Base-by-base conservation (phyloP, 441 rosid genomes). In the Pelargonium cotyledonis region DNA sequence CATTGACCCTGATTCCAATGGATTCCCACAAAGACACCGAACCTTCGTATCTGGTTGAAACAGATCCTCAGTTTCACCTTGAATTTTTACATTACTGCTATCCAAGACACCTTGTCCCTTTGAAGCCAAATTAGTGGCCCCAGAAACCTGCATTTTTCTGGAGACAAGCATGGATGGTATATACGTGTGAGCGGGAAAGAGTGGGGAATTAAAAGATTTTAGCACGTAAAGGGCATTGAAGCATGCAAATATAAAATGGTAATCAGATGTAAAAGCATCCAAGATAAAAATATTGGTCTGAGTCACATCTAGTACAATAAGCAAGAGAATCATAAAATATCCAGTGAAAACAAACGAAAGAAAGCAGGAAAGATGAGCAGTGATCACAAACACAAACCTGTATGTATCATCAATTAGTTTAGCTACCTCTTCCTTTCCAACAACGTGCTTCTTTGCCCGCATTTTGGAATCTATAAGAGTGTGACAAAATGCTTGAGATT, bases 141-240 rank as follows among this genome's bases (percentile, higher is more conserved):
- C 97, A 67, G 96, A 83, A 51, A 84, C 89, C 85, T 89, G 97
- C 96, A 89, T 88, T 83, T 95, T 95, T 77, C 98, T 95, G 84
- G 63, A 70, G 10, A 76, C 8, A 70, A 71, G 58, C 68, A 41
- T 40, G 43, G 43, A 40, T 40, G 43, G 6, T 40, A 40, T 40
- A 40, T 8, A 40, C 10, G 43, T 51, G 68, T 64, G 69, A 75
- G 77, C 1, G 1, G 10, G 43, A 6, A 55, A 62, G 60, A 60
- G 55, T 38, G 69, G 55, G 43, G 10, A 40, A 40, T 40, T 0
- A 40, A 0, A 40, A 40, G 43, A 40, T 40, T 40, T 40, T 6
- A 40, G 43, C 43, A 8, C 10, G 43, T 8, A 40, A 40, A 40
- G 43, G 10, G 43, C 43, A 40, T 40, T 40, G 43, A 40, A 40